These are phyloP conservation scores for Xylariaceae sp. DNA, from an alignment of 2,329 filamentous ascomycete genomes.

Conservation along the genomic window DNA sequence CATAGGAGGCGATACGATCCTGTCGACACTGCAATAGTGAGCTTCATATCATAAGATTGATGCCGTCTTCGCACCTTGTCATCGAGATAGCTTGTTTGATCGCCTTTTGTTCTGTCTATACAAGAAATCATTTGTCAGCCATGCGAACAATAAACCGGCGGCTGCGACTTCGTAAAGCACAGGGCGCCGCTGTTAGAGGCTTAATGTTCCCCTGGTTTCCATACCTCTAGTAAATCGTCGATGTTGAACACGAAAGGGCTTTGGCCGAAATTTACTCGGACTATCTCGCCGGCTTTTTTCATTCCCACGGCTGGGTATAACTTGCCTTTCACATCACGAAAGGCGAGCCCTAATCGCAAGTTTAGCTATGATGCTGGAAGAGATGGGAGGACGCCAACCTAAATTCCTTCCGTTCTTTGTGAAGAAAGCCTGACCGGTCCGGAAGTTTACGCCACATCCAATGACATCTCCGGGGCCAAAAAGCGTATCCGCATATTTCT, in stretches of 20 bases:
- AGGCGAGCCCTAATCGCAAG: conserved; percentile 57
- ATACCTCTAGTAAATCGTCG: conserved; percentile 74
- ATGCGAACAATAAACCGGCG: not conserved
- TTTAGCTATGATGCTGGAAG: not conserved
- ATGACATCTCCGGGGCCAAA: conserved; percentile 57
- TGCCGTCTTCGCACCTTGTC: conserved; percentile 37
- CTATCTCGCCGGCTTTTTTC: conserved; percentile 59
- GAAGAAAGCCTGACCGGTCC: conserved; percentile 61
- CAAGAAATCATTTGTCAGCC: not conserved
- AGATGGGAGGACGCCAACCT: conserved; percentile 38
- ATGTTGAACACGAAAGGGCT: conserved; percentile 87
- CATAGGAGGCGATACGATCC: conserved; percentile 55
- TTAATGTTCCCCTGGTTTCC: conserved; percentile 22
- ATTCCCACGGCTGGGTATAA: conserved; percentile 66
- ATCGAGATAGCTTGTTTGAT: conserved; percentile 57
- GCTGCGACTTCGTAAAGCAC: not conserved
- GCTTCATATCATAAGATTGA: conserved; percentile 13
- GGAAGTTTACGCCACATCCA: conserved; percentile 64
- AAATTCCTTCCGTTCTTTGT: conserved; percentile 60
- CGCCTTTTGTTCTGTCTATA: conserved; percentile 55
- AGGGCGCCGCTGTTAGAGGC: not conserved
- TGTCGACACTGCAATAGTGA: conserved; percentile 46
- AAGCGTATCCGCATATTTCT: conserved; percentile 49
- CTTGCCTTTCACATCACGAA: conserved; percentile 60
- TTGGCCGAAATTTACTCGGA: conserved; percentile 64